phyloP scores from a whole-genome alignment of 768 basidiomycete genomes.

The Pleurotus djamor region DNA sequence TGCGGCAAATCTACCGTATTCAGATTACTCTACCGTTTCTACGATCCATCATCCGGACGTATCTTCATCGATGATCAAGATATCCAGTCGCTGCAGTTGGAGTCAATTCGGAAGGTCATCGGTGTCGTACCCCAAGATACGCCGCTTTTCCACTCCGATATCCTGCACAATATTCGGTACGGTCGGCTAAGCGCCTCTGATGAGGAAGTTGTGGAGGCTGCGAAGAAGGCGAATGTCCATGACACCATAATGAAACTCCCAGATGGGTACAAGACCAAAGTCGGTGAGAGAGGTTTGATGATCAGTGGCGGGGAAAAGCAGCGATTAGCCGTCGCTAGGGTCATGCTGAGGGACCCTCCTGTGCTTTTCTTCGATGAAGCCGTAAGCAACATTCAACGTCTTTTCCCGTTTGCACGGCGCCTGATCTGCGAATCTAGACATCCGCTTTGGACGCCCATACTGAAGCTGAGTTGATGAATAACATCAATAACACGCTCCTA shows the following conservation, averaged over 20 bases:
- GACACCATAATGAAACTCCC: conserved; percentile 77
- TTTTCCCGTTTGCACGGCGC: background rate
- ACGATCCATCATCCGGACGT: conserved; percentile 76
- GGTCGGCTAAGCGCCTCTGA: conserved; percentile 86
- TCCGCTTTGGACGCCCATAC: conserved; percentile 95
- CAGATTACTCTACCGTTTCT: conserved; percentile 92
- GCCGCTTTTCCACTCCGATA: conserved; percentile 93
- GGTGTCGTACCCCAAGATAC: conserved; percentile 99
- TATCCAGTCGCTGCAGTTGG: conserved; percentile 67
- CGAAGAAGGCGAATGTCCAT: conserved; percentile 86
- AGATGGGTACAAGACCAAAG: conserved; percentile 85
- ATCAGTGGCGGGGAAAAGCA: conserved; percentile 99
- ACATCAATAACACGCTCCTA: conserved; percentile 78
- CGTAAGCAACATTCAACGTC: conserved; percentile 39
- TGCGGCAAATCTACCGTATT: conserved; percentile 98
- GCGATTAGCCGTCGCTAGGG: conserved; percentile 88
- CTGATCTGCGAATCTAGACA: conserved; percentile 51
- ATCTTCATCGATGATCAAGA: conserved; percentile 91
- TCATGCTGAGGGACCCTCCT: conserved; percentile 90
- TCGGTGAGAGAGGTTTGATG: conserved; percentile 97
- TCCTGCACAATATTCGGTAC: conserved; percentile 95
- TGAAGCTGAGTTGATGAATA: conserved; percentile 92
- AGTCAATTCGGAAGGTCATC: conserved; percentile 69
- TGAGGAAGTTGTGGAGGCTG: conserved; percentile 83
- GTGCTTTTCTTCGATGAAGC: conserved; percentile 99